These are phyloP conservation scores for Choanephora cucurbitarum DNA, from an alignment of 371 early-diverging fungal genomes.

Conservation along the genomic window DNA sequence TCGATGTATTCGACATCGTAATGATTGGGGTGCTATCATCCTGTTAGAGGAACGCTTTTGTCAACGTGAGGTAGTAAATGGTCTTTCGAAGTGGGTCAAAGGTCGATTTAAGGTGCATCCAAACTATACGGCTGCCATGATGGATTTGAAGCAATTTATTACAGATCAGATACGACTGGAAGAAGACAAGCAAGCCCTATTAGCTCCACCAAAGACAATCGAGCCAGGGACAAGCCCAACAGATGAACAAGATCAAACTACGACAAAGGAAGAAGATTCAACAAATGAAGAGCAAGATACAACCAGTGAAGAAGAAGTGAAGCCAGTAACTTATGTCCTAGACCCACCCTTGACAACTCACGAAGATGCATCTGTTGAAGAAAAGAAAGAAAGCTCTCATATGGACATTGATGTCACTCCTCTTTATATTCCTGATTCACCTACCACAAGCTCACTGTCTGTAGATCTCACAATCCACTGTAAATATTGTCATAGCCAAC, in stretches of 20 bases:
- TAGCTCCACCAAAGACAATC: not conserved
- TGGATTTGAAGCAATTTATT: conserved; percentile 34
- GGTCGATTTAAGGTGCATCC: conserved; percentile 26
- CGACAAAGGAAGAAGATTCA: too few species aligned
- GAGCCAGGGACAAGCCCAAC: too few species aligned
- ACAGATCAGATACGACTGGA: conserved; percentile 3
- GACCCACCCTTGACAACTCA: too few species aligned
- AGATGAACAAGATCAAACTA: too few species aligned
- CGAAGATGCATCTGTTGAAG: too few species aligned
- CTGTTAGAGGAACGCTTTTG: conserved; percentile 63
- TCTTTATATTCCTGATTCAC: too few species aligned
- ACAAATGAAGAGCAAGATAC: too few species aligned
- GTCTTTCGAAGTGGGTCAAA: conserved; percentile 78
- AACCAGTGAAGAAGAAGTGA: too few species aligned
- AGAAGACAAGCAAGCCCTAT: not conserved
- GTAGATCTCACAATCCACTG: not conserved
- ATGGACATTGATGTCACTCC: not conserved
- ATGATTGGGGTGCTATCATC: conserved; percentile 66
- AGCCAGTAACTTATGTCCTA: too few species aligned
- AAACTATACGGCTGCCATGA: conserved; percentile 44
- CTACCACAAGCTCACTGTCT: too few species aligned
- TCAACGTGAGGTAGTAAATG: conserved; percentile 29
- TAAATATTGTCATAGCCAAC: not conserved
- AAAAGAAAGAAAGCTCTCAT: too few species aligned
- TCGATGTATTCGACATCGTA: conserved; percentile 89